These are phyloP conservation scores for Suillus clintonianus DNA, from an alignment of 768 basidiomycete species.

Conservation along the genomic window DNA sequence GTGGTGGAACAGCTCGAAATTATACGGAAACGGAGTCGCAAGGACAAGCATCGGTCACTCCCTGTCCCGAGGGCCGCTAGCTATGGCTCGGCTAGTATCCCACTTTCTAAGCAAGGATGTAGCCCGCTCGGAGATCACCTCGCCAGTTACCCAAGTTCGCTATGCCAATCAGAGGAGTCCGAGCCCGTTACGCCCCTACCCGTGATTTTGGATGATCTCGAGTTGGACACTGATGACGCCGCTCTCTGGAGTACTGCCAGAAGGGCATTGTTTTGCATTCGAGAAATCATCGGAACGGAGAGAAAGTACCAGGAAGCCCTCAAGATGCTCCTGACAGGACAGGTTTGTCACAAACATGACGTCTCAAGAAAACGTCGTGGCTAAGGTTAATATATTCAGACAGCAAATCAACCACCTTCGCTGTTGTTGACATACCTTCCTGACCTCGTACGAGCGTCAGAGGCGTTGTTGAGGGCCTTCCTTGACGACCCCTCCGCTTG, in stretches of 20 bases:
- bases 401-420: slow-evolving; percentile 47
- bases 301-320: slow-evolving; percentile 43
- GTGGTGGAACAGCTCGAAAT: slow-evolving; percentile 50
- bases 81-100: neutral
- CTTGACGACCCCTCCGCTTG: slow-evolving; percentile 64
- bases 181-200: neutral
- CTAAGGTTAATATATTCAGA: slow-evolving; percentile 22
- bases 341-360: slow-evolving; percentile 25
- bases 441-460: slow-evolving; percentile 51
- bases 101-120: neutral
- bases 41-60: neutral
- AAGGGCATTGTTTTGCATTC: slow-evolving; percentile 43
- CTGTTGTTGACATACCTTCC: slow-evolving; percentile 54
- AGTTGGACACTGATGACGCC: slow-evolving; percentile 23
- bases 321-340: slow-evolving; percentile 36
- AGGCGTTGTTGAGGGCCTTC: slow-evolving; percentile 49
- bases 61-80: neutral
- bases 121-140: neutral
- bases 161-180: neutral
- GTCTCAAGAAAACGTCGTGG: neutral
- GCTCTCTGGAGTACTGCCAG: slow-evolving; percentile 38
- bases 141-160: too few species aligned
- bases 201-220: slow-evolving; percentile 4
- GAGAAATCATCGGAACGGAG: slow-evolving; percentile 52
- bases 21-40: slow-evolving; percentile 32